A percentile compares a stretch with the other conserved stretches of the same genome.
phyloP scores from a whole-genome alignment of 129 eudicot species.

The Deinandra increscens region DNA sequence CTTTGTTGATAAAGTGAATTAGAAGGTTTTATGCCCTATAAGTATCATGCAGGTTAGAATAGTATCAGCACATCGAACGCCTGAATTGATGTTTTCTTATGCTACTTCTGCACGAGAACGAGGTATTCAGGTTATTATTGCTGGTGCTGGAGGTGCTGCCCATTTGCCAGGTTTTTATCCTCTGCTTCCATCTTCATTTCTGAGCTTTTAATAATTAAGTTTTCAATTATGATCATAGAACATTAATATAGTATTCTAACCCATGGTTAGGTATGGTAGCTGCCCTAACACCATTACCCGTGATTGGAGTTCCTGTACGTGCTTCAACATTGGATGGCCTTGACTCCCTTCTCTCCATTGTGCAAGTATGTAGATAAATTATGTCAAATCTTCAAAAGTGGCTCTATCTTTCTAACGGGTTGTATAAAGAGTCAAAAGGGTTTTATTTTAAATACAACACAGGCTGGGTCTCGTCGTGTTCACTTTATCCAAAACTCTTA shows the following conservation, averaged over 20 bases:
- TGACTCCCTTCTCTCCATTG: slow-evolving; percentile 91
- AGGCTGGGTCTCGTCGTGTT: neutral
- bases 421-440: neutral
- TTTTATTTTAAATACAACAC: neutral
- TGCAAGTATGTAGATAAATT: slow-evolving; percentile 53
- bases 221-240: neutral
- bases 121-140: slow-evolving; percentile 88
- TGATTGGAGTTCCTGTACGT: slow-evolving; percentile 97
- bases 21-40: neutral
- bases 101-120: slow-evolving; percentile 82
- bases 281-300: slow-evolving; percentile 95
- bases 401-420: neutral
- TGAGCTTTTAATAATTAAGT: neutral
- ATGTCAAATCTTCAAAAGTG: neutral
- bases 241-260: neutral
- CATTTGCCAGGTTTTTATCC: slow-evolving; percentile 81
- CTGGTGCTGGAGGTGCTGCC: slow-evolving; percentile 99
- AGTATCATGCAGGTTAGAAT: slow-evolving; percentile 61
- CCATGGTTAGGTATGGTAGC: slow-evolving; percentile 82
- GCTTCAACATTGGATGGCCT: slow-evolving; percentile 90
- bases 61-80: slow-evolving; percentile 94
- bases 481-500: neutral
- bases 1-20: neutral
- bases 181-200: neutral
- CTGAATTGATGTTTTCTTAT: slow-evolving; percentile 85